These are phyloP conservation scores for Asterochloris sp. DNA, from an alignment of 139 green algal genomes.

Conservation along the genomic window DNA sequence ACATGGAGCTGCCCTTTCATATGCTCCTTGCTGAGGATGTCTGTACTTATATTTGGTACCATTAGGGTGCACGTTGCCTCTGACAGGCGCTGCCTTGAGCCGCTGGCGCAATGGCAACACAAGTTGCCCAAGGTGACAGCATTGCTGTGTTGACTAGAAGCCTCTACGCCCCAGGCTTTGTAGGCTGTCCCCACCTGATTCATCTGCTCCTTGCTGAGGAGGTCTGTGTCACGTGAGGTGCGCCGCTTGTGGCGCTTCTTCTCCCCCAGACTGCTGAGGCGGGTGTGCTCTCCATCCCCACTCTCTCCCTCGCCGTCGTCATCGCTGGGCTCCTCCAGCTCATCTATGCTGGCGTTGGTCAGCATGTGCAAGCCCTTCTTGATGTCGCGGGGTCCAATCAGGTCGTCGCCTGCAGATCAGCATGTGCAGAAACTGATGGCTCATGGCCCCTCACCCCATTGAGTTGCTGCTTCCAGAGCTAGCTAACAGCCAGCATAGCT, in stretches of 20 bases:
- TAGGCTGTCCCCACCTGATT: slow-evolving; percentile 6
- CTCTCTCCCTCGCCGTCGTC: slow-evolving; percentile 6
- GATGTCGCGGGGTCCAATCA: slow-evolving; percentile 24
- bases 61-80: too few species aligned
- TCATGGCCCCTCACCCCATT: neutral
- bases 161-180: too few species aligned
- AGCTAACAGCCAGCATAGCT: too few species aligned
- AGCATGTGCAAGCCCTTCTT: slow-evolving; percentile 27
- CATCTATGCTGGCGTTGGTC: slow-evolving; percentile 18
- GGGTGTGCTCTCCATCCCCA: slow-evolving; percentile 4
- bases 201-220: slow-evolving; percentile 20
- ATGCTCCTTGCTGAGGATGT: slow-evolving; percentile 18
- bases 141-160: too few species aligned
- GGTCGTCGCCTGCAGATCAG: slow-evolving; percentile 20
- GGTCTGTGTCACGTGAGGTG: neutral
- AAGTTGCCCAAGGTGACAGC: too few species aligned
- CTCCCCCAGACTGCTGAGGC: neutral
- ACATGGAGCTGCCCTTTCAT: neutral
- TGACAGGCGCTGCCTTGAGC: too few species aligned
- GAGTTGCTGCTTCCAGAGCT: too few species aligned
- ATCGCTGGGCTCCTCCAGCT: slow-evolving; percentile 5
- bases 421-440: neutral
- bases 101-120: too few species aligned
- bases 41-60: neutral
- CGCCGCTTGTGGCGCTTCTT: slow-evolving; percentile 5